Evolutionary conservation across 2,329 filamentous ascomycete species (phyloP).

Genomic region (Neonectria hederae): DNA sequence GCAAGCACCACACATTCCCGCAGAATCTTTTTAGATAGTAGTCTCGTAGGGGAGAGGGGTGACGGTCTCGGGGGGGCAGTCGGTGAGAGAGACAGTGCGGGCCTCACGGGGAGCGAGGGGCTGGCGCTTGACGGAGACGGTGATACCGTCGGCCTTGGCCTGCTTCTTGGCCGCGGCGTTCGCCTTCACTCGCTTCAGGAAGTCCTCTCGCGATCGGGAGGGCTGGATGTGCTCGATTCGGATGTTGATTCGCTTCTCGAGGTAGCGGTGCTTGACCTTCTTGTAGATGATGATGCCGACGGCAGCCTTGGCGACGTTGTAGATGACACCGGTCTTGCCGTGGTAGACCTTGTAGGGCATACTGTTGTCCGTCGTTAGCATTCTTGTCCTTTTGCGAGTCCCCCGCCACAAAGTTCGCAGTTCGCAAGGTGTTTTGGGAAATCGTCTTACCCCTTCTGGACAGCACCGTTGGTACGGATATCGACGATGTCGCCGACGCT

Average conservation of each 20-base stretch:
- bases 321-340: constrained; percentile 97
- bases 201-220: constrained; percentile 96
- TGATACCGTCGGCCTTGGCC: constrained; percentile 88
- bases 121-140: constrained; percentile 93
- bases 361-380: constrained; percentile 62
- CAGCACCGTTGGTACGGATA: constrained; percentile 97
- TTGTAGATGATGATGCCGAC: constrained; percentile 99
- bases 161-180: constrained; percentile 93
- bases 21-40: constrained; percentile 77
- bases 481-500: constrained; percentile 99
- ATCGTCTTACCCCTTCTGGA: constrained; percentile 88
- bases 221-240: constrained; percentile 96
- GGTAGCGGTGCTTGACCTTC: constrained; percentile 98
- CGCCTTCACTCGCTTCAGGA: constrained; percentile 94
- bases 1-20: constrained; percentile 45
- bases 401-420: constrained; percentile 28
- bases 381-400: constrained; percentile 14
- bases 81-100: constrained; percentile 80
- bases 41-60: constrained; percentile 96
- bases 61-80: constrained; percentile 90
- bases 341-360: constrained; percentile 99
- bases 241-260: constrained; percentile 99
- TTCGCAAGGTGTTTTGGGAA: constrained; percentile 28
- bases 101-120: constrained; percentile 82
- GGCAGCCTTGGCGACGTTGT: constrained; percentile 98